phyloP scores from a whole-genome alignment of 2,329 filamentous ascomycete species.

The Tympanopsis confertula region DNA sequence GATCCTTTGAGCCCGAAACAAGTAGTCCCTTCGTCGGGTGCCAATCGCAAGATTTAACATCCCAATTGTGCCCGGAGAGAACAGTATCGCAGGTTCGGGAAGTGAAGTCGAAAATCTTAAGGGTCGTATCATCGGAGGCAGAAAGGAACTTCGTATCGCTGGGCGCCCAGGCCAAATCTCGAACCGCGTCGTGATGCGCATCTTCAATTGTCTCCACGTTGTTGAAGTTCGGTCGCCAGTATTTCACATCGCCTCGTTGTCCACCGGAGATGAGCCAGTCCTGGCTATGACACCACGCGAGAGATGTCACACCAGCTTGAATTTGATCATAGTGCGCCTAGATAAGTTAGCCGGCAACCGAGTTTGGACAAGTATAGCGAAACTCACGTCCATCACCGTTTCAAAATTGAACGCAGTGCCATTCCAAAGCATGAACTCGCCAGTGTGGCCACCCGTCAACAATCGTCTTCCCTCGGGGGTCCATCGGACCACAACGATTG shows the following conservation, averaged over 20 bases:
- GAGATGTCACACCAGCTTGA: background rate
- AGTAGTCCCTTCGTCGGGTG: constrained; percentile 58
- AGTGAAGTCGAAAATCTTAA: constrained; percentile 62
- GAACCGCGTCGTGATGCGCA: constrained; percentile 51
- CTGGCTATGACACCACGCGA: constrained; percentile 51
- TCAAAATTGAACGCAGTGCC: constrained; percentile 65
- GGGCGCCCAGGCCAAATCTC: constrained; percentile 48
- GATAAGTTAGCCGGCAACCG: background rate
- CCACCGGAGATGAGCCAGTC: constrained; percentile 63
- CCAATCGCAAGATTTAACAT: constrained; percentile 60
- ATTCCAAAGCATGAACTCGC: constrained; percentile 63
- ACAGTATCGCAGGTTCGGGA: constrained; percentile 49
- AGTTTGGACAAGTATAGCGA: background rate
- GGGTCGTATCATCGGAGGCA: constrained; percentile 52
- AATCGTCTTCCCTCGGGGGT: constrained; percentile 56
- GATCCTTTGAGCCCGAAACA: constrained; percentile 60
- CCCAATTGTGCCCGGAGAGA: constrained; percentile 56
- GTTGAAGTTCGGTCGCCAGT: constrained; percentile 64
- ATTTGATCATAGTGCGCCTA: constrained; percentile 1
- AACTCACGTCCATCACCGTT: constrained; percentile 48
- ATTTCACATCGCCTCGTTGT: constrained; percentile 57
- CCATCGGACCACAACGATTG: constrained; percentile 59
- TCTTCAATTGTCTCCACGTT: constrained; percentile 54
- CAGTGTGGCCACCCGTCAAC: constrained; percentile 56
- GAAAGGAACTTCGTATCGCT: constrained; percentile 61